Percentiles rank a stretch among this genome's conserved stretches.
These are phyloP conservation scores for Suhomyces terraborum DNA, from an alignment of 1,139 yeast species.

Conservation along the genomic window DNA sequence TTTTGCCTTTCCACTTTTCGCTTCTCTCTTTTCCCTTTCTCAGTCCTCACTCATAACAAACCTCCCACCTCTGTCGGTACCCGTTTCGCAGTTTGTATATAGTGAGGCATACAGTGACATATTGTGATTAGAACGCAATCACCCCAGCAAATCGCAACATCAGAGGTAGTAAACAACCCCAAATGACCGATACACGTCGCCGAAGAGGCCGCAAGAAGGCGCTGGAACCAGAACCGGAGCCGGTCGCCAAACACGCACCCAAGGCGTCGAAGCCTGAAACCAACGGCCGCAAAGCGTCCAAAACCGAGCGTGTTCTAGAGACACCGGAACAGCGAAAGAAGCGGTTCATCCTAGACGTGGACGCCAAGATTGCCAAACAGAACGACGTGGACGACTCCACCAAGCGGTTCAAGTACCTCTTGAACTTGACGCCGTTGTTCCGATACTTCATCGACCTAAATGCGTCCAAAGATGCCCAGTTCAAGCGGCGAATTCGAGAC, in stretches of 20 bases:
- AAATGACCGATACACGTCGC: constrained; percentile 6
- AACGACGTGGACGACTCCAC: constrained; percentile 72
- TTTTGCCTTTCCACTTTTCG: not conserved
- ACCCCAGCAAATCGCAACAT: constrained; percentile 2
- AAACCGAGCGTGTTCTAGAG: constrained; percentile 3
- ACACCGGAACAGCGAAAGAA: constrained; percentile 30
- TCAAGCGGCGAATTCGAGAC: constrained; percentile 46
- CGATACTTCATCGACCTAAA: constrained; percentile 68
- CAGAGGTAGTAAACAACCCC: not conserved
- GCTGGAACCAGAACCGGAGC: constrained; percentile 2
- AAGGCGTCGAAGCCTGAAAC: not conserved
- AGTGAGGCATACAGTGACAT: not conserved
- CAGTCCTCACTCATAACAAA: too few species aligned
- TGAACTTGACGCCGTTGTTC: constrained; percentile 68
- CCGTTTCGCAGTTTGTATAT: not conserved
- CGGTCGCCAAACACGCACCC: not conserved
- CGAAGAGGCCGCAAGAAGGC: constrained; percentile 7
- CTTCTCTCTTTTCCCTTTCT: not conserved
- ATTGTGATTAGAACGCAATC: not conserved
- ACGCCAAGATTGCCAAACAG: constrained; percentile 55
- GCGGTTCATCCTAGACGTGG: constrained; percentile 51
- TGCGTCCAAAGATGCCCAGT: constrained; percentile 62
- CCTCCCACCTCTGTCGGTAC: too few species aligned
- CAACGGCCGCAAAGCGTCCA: constrained; percentile 1
- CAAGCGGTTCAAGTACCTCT: constrained; percentile 62